Percentiles rank a stretch among this genome's conserved stretches.
phyloP scores from a whole-genome alignment of 2,329 filamentous ascomycete species.

The Ophiocordyceps robertsii region DNA sequence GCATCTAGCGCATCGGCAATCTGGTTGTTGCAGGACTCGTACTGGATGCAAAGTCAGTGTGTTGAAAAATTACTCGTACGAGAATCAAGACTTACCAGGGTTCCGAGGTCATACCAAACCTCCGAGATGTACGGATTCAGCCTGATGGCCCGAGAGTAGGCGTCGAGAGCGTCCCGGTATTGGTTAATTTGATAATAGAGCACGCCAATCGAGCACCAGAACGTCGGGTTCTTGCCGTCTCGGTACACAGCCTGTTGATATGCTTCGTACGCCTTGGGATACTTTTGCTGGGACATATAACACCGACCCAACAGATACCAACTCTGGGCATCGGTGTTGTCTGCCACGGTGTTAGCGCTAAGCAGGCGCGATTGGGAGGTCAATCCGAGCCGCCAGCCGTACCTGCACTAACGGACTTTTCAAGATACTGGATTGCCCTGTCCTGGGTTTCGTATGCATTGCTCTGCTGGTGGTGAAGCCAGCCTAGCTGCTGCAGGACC shows the following conservation, averaged over 20 bases:
- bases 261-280: conserved; percentile 94
- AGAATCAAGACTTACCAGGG: conserved; percentile 53
- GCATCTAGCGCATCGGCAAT: conserved; percentile 92
- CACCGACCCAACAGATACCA: conserved; percentile 97
- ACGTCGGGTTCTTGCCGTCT: conserved; percentile 92
- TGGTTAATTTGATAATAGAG: conserved; percentile 99
- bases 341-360: conserved; percentile 31
- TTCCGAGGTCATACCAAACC: conserved; percentile 97
- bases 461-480: conserved; percentile 95
- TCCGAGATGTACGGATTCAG: conserved; percentile 97
- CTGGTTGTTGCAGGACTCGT: conserved; percentile 98
- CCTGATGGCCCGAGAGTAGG: conserved; percentile 91
- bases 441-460: conserved; percentile 85
- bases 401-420: conserved; percentile 92
- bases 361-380: background rate
- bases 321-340: conserved; percentile 90
- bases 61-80: background rate
- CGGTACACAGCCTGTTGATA: conserved; percentile 98
- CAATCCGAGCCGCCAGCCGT: conserved; percentile 5
- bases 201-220: conserved; percentile 99
- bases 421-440: conserved; percentile 89
- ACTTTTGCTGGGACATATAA: conserved; percentile 99
- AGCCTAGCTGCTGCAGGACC: conserved; percentile 92
- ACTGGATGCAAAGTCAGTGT: conserved; percentile 38
- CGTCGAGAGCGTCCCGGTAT: conserved; percentile 93